Percentiles rank a stretch among this genome's conserved stretches.
These are phyloP conservation scores for Calonectria hongkongensis DNA, from an alignment of 2,329 filamentous ascomycete genomes.

Conservation along the genomic window DNA sequence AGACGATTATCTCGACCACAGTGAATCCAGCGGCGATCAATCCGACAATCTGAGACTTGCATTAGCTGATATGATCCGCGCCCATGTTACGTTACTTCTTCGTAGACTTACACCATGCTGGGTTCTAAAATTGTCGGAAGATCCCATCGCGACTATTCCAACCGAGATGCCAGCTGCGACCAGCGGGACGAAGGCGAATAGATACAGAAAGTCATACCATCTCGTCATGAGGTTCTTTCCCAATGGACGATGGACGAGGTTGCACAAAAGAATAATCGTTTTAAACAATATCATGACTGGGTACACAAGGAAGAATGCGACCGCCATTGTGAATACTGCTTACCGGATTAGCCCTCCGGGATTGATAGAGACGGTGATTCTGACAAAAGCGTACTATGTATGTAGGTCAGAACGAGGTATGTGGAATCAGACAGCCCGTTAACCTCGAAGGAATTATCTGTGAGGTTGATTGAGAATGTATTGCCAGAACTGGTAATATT, in stretches of 20 bases:
- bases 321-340: not conserved
- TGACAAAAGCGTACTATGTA: not conserved
- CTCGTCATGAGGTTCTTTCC: not conserved
- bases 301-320: constrained; percentile 13
- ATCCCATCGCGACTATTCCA: not conserved
- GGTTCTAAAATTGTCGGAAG: constrained; percentile 2
- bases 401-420: constrained; percentile 12
- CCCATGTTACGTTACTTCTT: not conserved
- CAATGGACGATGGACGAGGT: not conserved
- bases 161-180: not conserved
- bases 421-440: constrained; percentile 7
- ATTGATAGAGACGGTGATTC: too few relatives aligned
- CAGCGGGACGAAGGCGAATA: constrained; percentile 8
- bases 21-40: not conserved
- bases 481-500: constrained; percentile 12
- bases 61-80: not conserved
- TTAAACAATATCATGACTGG: constrained; percentile 1
- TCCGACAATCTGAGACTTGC: not conserved
- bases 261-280: not conserved
- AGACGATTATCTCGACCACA: not conserved
- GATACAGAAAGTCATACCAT: constrained; percentile 3
- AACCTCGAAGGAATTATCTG: not conserved
- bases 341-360: not conserved
- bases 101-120: not conserved
- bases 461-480: not conserved